phyloP scores from a whole-genome alignment of 352 stramenopile species.

The Phytophthora pinifolia region DNA sequence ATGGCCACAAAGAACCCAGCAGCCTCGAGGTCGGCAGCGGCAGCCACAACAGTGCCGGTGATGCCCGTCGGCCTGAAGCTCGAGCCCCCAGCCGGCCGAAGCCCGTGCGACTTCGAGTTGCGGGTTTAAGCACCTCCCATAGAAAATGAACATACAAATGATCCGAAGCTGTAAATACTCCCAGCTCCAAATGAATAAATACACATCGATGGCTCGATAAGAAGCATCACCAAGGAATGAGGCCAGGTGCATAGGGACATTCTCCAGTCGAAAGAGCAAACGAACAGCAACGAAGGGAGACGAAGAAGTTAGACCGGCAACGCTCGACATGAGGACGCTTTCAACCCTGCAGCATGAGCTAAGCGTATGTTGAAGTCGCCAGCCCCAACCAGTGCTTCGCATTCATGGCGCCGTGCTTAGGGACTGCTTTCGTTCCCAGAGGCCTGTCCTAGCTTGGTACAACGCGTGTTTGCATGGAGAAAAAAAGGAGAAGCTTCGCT shows the following conservation, averaged over 20 bases:
- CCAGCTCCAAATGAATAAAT: slow-evolving; percentile 21
- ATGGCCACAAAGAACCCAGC: slow-evolving; percentile 26
- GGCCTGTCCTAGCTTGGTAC: too few relatives aligned
- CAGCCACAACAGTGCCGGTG: background rate
- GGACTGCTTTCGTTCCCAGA: rapidly evolving
- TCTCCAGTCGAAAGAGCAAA: too few relatives aligned
- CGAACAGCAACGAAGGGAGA: slow-evolving; percentile 1
- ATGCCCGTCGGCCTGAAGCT: slow-evolving; percentile 16
- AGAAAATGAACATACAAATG: slow-evolving; percentile 1
- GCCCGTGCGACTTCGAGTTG: slow-evolving; percentile 28
- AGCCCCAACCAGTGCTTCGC: too few relatives aligned
- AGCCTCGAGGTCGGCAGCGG: slow-evolving; percentile 6
- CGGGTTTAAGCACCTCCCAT: slow-evolving; percentile 22
- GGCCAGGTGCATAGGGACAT: too few relatives aligned
- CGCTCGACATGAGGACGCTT: too few relatives aligned
- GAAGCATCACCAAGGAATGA: too few relatives aligned
- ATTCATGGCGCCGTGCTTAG: too few relatives aligned
- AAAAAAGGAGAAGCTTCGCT: too few relatives aligned
- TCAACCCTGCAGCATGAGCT: too few relatives aligned
- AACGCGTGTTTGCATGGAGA: too few relatives aligned
- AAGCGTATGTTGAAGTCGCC: too few relatives aligned
- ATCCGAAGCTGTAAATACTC: slow-evolving; percentile 33
- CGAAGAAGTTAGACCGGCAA: slow-evolving; percentile 4
- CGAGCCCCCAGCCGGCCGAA: slow-evolving; percentile 15
- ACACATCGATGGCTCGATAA: background rate